Evolutionary conservation across 2,329 filamentous ascomycete genomes (phyloP).

Genomic region (Cytospora paraplurivora): DNA sequence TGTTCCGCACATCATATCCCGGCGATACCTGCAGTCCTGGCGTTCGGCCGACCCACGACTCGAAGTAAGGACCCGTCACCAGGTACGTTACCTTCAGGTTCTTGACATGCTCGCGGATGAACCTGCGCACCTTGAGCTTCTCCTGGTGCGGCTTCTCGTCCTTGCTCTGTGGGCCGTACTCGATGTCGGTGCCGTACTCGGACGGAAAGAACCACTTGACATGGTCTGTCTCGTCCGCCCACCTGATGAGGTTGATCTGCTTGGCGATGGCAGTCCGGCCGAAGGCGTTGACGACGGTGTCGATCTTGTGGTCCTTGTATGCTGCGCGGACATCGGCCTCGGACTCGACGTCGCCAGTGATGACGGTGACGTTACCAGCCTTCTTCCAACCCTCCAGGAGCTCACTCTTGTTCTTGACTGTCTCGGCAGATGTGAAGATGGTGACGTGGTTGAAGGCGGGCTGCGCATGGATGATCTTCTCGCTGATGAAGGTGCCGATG

Average conservation of each 20-base stretch:
- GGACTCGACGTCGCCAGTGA: slow-evolving; percentile 57
- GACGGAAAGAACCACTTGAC: slow-evolving; percentile 68
- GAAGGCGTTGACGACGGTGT: slow-evolving; percentile 67
- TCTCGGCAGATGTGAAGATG: slow-evolving; percentile 50
- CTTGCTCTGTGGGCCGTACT: slow-evolving; percentile 59
- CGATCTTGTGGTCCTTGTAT: slow-evolving; percentile 56
- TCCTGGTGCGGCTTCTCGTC: slow-evolving; percentile 68
- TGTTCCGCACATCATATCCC: slow-evolving; percentile 59
- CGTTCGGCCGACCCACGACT: slow-evolving; percentile 58
- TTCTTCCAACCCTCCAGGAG: slow-evolving; percentile 46
- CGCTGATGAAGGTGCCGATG: slow-evolving; percentile 46
- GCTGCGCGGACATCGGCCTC: slow-evolving; percentile 57
- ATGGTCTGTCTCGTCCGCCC: slow-evolving; percentile 55
- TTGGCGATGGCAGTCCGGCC: slow-evolving; percentile 63
- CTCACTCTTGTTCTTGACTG: slow-evolving; percentile 51
- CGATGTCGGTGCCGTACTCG: slow-evolving; percentile 68
- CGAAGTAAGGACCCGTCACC: slow-evolving; percentile 70
- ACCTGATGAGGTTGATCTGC: slow-evolving; percentile 63
- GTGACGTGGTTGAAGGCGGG: slow-evolving; percentile 40
- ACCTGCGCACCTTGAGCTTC: slow-evolving; percentile 68
- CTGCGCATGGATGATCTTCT: slow-evolving; percentile 40
- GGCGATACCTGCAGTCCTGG: slow-evolving; percentile 47
- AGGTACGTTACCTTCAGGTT: slow-evolving; percentile 65
- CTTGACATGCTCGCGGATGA: slow-evolving; percentile 55
- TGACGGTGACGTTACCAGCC: slow-evolving; percentile 54